These are phyloP conservation scores for Globisporangium radiosum DNA, from an alignment of 352 stramenopile genomes.

Conservation along the genomic window DNA sequence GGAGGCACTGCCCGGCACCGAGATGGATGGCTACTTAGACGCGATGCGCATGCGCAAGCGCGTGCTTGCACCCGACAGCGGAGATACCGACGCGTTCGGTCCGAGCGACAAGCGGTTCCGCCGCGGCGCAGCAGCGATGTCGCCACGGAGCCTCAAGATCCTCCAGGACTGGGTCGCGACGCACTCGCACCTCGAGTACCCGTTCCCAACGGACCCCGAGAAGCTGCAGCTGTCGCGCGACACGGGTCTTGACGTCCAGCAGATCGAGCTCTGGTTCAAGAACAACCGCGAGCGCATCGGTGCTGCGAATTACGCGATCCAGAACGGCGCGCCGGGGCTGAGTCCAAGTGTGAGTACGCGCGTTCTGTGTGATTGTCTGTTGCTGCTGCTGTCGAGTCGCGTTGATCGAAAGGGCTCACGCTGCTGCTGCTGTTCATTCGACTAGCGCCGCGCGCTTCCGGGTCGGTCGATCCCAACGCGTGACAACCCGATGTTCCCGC, in stretches of 20 bases:
- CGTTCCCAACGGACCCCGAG: constrained; percentile 56
- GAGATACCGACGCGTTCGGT: constrained; percentile 14
- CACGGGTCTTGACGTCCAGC: constrained; percentile 66
- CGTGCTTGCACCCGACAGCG: constrained; percentile 27
- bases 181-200: constrained; percentile 55
- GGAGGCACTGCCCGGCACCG: constrained; percentile 34
- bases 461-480: constrained; percentile 49
- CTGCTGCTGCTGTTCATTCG: constrained; percentile 1
- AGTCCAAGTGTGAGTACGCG: constrained; percentile 16
- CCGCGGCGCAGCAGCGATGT: constrained; percentile 34
- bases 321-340: constrained; percentile 16
- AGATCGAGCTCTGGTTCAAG: constrained; percentile 84
- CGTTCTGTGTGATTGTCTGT: not conserved
- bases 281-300: constrained; percentile 63
- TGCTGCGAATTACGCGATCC: constrained; percentile 17
- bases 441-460: constrained; percentile 18
- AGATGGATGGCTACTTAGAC: constrained; percentile 65
- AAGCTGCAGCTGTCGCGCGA: constrained; percentile 70
- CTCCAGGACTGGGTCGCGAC: constrained; percentile 74
- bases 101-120: constrained; percentile 40
- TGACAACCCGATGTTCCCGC: constrained; percentile 54
- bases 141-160: constrained; percentile 66
- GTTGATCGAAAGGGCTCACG: constrained; percentile 1
- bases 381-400: not conserved
- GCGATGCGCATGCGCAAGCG: constrained; percentile 62